phyloP scores from a whole-genome alignment of 108 stramenopile species.

The Cyclotella baltica region DNA sequence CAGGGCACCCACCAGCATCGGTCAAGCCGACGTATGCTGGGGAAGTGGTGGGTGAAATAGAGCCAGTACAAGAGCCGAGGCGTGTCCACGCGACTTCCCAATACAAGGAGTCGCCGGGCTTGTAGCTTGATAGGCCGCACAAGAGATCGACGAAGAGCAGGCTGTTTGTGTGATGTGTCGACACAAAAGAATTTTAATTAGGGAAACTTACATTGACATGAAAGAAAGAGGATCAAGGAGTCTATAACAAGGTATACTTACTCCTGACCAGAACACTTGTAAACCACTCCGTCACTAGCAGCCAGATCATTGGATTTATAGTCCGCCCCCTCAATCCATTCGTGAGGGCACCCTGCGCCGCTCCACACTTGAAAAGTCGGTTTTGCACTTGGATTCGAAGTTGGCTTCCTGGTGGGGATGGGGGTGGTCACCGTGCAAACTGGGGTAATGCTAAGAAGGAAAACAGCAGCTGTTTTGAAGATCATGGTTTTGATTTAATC shows the following conservation, averaged over 20 bases:
- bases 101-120: conserved; percentile 1
- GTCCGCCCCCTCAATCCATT: not conserved
- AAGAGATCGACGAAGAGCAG: not conserved
- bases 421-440: too few relatives aligned
- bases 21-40: not conserved
- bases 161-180: not conserved
- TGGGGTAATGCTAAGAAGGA: too few relatives aligned
- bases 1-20: not conserved
- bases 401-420: too few relatives aligned
- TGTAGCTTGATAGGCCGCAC: not conserved
- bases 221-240: too few relatives aligned
- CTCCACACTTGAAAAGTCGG: not conserved
- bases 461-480: too few relatives aligned
- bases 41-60: not conserved
- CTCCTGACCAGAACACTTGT: not conserved
- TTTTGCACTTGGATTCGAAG: too few relatives aligned
- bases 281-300: not conserved
- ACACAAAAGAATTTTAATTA: not conserved
- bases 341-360: not conserved
- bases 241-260: not conserved
- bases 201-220: not conserved
- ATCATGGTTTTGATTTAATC: too few relatives aligned
- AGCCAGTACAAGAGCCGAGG: not conserved
- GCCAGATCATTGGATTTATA: not conserved
- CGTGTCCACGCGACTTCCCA: conserved; percentile 1